Evolutionary conservation across 352 stramenopile genomes (phyloP).

Genomic region (Pythium phragmitis): DNA sequence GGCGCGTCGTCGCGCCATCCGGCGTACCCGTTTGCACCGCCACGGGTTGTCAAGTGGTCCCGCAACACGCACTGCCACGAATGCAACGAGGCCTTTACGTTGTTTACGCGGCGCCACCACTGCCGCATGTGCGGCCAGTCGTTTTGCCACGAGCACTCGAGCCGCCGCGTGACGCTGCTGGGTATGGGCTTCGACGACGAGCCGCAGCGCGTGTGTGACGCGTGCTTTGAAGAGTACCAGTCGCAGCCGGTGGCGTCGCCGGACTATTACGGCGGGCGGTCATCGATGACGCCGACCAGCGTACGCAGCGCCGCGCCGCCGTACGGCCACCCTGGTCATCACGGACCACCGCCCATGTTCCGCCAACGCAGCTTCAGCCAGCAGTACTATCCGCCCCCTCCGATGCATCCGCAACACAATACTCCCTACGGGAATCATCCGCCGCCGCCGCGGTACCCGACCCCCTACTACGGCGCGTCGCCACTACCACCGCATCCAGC

Average conservation of each 20-base stretch:
- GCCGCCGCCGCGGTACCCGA: constrained; percentile 22
- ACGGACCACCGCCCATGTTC: constrained; percentile 21
- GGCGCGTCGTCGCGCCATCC: constrained; percentile 18
- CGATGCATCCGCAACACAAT: constrained; percentile 1
- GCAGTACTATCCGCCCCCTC: constrained; percentile 26
- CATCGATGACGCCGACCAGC: constrained; percentile 19
- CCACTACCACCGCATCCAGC: constrained; percentile 8
- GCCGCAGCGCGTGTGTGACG: constrained; percentile 82
- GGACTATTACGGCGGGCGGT: constrained; percentile 26
- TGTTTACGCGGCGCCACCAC: constrained; percentile 83
- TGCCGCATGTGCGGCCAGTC: constrained; percentile 87
- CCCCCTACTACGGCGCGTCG: constrained; percentile 19
- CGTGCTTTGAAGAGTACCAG: constrained; percentile 83
- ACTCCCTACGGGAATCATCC: constrained; percentile 13
- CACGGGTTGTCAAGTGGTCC: constrained; percentile 74
- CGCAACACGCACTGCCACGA: constrained; percentile 82
- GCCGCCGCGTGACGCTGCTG: constrained; percentile 63
- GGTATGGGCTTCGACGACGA: constrained; percentile 83
- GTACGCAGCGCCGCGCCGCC: constrained; percentile 14
- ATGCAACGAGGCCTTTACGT: constrained; percentile 79
- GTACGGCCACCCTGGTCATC: not conserved
- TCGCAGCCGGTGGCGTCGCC: constrained; percentile 24
- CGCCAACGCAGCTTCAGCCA: constrained; percentile 29
- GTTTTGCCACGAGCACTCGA: constrained; percentile 87
- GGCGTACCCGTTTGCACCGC: constrained; percentile 29